These are phyloP conservation scores for Symbiodinium natans DNA, from an alignment of 73 alveolate genomes.

Conservation along the genomic window DNA sequence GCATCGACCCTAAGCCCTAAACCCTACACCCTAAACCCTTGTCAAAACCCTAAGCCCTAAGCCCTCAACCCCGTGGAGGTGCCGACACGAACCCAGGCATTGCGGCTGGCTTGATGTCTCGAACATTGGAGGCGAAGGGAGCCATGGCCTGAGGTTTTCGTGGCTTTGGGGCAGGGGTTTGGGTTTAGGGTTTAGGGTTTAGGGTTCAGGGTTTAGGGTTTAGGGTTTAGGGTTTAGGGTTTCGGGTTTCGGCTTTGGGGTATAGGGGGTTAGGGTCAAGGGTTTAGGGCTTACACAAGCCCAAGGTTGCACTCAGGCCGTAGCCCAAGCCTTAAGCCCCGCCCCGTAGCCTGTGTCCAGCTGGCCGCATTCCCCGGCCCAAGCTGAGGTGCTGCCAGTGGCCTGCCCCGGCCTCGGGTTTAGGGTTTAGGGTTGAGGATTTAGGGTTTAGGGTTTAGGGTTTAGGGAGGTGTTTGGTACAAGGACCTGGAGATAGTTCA, in stretches of 20 bases:
- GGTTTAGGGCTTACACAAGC: too few relatives aligned
- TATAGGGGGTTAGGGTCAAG: not conserved
- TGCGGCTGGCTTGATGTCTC: constrained; percentile 37
- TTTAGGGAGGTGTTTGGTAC: not conserved
- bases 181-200: not conserved
- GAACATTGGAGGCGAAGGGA: constrained; percentile 49
- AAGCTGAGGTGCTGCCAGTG: constrained; percentile 39
- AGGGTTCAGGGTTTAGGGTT: not conserved
- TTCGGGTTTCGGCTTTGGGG: too few relatives aligned
- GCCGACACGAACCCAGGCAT: constrained; percentile 70
- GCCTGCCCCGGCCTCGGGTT: constrained; percentile 46
- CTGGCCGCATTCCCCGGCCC: too few relatives aligned
- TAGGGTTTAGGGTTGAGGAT: not conserved
- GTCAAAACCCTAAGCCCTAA: not conserved
- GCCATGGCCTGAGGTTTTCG: not conserved
- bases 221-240: too few relatives aligned
- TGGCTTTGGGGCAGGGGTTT: not conserved
- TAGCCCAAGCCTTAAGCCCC: too few relatives aligned
- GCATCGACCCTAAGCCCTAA: too few relatives aligned
- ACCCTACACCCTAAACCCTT: too few relatives aligned
- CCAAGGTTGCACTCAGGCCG: too few relatives aligned
- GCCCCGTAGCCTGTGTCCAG: too few relatives aligned
- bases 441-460: not conserved
- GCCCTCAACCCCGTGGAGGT: not conserved
- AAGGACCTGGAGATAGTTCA: too few relatives aligned